Conservation (phyloP, 768 basidiomycete genomes). For the Dioszegia crocea region DNA sequence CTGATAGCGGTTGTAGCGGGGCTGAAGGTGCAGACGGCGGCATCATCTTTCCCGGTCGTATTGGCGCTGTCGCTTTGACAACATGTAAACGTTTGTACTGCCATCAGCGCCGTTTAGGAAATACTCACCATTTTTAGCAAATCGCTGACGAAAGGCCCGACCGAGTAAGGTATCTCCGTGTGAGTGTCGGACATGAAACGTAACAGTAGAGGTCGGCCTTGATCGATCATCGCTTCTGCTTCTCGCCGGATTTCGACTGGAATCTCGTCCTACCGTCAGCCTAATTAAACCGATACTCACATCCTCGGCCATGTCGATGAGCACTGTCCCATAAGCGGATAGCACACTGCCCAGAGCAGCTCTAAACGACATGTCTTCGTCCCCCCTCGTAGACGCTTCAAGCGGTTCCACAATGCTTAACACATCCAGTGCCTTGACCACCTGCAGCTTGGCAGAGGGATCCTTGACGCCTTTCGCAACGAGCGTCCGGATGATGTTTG, state of each 20-base stretch:
- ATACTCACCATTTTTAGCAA: constrained; percentile 68
- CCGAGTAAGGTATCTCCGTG: constrained; percentile 79
- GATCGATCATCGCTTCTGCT: constrained; percentile 61
- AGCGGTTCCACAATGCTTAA: constrained; percentile 71
- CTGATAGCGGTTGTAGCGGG: constrained; percentile 53
- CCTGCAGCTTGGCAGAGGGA: constrained; percentile 77
- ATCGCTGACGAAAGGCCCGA: constrained; percentile 73
- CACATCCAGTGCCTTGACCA: constrained; percentile 82
- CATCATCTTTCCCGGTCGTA: constrained; percentile 20
- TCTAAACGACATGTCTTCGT: constrained; percentile 82
- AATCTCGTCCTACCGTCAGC: constrained; percentile 38
- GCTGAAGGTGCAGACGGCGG: constrained; percentile 48
- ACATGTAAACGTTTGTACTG: constrained; percentile 70
- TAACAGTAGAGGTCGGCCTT: constrained; percentile 74
- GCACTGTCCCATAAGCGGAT: constrained; percentile 74
- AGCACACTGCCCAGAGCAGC: constrained; percentile 81
- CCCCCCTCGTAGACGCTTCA: constrained; percentile 43
- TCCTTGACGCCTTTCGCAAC: constrained; percentile 92
- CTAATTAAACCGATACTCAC: constrained; percentile 52
- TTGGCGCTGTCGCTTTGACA: constrained; percentile 48
- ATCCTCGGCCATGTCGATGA: constrained; percentile 73
- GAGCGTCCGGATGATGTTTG: constrained; percentile 72
- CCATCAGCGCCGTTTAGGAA: background rate
- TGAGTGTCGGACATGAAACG: constrained; percentile 85
- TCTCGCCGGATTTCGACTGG: constrained; percentile 62